A percentile compares a stretch with the other conserved stretches of the same genome.
These are phyloP conservation scores for Tetrastigma voinierianum DNA, from an alignment of 164 flowering plant genomes.

Conservation along the genomic window DNA sequence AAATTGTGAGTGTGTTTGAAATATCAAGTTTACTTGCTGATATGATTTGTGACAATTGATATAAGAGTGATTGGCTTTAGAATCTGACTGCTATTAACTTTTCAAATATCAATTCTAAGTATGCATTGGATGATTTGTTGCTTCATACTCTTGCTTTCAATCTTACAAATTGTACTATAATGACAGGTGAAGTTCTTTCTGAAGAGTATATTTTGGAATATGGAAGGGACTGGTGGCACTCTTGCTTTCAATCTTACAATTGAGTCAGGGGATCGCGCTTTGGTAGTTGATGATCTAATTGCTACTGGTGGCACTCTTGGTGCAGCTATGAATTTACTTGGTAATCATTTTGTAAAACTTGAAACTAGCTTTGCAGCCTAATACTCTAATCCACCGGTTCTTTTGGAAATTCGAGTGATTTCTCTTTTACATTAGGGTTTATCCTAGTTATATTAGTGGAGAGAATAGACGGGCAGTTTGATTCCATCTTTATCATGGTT, in stretches of 20 bases:
- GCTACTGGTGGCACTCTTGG: slow-evolving; percentile 93
- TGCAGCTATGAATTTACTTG: slow-evolving; percentile 82
- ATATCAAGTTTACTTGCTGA: too few species aligned
- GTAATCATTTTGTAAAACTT: slow-evolving; percentile 19
- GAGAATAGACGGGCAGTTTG: too few species aligned
- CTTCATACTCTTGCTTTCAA: background rate
- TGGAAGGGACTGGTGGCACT: slow-evolving; percentile 93
- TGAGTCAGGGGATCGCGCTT: slow-evolving; percentile 67
- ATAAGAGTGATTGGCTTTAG: too few species aligned
- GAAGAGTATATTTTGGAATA: slow-evolving; percentile 86
- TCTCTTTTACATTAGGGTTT: too few species aligned
- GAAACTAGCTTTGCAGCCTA: too few species aligned
- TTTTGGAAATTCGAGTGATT: too few species aligned
- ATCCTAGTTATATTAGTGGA: too few species aligned
- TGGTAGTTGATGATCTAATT: slow-evolving; percentile 91
- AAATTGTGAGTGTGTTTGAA: too few species aligned
- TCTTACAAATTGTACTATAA: background rate
- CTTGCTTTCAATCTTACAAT: slow-evolving; percentile 95
- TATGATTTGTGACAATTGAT: too few species aligned
- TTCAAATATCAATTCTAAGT: background rate
- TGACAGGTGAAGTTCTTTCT: slow-evolving; percentile 75
- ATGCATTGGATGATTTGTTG: background rate
- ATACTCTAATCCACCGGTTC: too few species aligned
- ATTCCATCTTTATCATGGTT: too few species aligned
- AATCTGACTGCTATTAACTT: background rate